phyloP scores from a whole-genome alignment of 805 yeast species.

The Yamadazyma laniorum region DNA sequence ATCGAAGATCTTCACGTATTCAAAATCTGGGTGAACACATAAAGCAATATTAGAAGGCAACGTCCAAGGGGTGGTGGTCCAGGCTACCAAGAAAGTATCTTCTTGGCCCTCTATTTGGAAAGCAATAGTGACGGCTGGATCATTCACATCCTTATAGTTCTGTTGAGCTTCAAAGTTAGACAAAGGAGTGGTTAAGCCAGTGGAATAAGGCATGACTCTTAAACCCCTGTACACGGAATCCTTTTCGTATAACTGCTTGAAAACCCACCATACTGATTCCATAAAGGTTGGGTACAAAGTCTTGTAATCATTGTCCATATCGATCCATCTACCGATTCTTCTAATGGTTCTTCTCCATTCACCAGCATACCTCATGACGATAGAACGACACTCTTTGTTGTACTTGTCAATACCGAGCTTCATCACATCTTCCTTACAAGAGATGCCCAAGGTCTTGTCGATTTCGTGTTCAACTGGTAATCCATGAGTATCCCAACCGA shows the following conservation, averaged over 20 bases:
- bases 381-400: slow-evolving; percentile 91
- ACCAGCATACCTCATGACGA: slow-evolving; percentile 94
- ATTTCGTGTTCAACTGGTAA: slow-evolving; percentile 98
- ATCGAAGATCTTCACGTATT: slow-evolving; percentile 88
- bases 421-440: slow-evolving; percentile 92
- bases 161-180: slow-evolving; percentile 98
- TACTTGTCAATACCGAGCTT: slow-evolving; percentile 91
- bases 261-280: slow-evolving; percentile 99
- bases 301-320: slow-evolving; percentile 96
- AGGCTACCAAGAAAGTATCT: slow-evolving; percentile 82
- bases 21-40: slow-evolving; percentile 88
- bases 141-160: slow-evolving; percentile 94
- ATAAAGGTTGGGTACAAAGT: slow-evolving; percentile 92
- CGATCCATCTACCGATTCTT: slow-evolving; percentile 98
- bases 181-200: slow-evolving; percentile 94
- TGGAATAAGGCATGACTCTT: slow-evolving; percentile 98
- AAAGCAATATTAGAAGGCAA: slow-evolving; percentile 90
- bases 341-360: slow-evolving; percentile 95
- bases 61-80: slow-evolving; percentile 99
- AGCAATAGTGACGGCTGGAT: slow-evolving; percentile 93
- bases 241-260: slow-evolving; percentile 81
- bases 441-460: slow-evolving; percentile 93
- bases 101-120: slow-evolving; percentile 81
- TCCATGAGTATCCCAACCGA: slow-evolving; percentile 99
- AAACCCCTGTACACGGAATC: slow-evolving; percentile 90